Conservation (phyloP, 441 rosid genomes). For the Erysimum cheiri region DNA sequence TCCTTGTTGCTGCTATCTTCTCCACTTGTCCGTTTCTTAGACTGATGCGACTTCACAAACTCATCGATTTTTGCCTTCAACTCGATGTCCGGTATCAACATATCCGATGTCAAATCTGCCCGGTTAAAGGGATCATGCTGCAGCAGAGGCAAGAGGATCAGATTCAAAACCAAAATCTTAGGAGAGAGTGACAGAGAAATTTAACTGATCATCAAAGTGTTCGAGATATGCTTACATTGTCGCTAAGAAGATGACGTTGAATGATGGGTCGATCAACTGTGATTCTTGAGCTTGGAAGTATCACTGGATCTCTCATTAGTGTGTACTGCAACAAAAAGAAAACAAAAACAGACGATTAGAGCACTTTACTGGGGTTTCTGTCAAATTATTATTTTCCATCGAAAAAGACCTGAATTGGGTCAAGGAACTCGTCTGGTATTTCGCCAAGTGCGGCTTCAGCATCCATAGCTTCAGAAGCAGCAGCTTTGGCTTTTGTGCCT, state of each 20-base stretch:
- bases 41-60: conserved; percentile 68
- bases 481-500: conserved; percentile 83
- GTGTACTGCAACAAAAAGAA: conserved; percentile 64
- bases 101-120: conserved; percentile 84
- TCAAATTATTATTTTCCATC: neutral
- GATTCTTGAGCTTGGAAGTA: conserved; percentile 90
- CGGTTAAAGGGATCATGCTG: conserved; percentile 98
- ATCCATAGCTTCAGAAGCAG: conserved; percentile 96
- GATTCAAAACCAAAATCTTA: conserved; percentile 7
- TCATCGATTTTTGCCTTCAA: conserved; percentile 85
- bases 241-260: conserved; percentile 99
- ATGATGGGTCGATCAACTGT: conserved; percentile 90
- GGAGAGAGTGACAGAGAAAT: neutral
- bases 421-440: conserved; percentile 99
- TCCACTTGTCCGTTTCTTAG: conserved; percentile 61
- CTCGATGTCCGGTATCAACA: conserved; percentile 79
- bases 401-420: conserved; percentile 54
- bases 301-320: conserved; percentile 98
- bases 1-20: conserved; percentile 65
- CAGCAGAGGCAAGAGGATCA: conserved; percentile 36
- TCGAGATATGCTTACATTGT: conserved; percentile 53
- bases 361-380: neutral
- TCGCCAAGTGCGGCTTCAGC: conserved; percentile 96
- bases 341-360: neutral
- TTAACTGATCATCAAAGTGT: neutral